Evolutionary conservation across 1,284 basidiomycete genomes (phyloP).

Genomic region (Coriolopsis trogii): DNA sequence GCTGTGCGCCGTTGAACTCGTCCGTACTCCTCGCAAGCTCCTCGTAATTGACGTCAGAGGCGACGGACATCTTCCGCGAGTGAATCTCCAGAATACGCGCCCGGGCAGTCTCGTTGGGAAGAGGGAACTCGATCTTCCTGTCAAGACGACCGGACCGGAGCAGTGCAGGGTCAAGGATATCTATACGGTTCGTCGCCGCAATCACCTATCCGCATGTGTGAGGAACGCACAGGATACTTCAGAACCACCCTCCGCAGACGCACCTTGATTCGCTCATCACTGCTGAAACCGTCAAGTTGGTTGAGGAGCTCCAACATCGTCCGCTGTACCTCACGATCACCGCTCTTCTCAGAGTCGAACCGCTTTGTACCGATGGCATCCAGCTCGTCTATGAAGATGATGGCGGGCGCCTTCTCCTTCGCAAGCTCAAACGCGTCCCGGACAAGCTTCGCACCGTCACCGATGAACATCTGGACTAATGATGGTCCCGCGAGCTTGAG

Average conservation of each 20-base stretch:
- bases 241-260: slow-evolving; percentile 23
- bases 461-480: slow-evolving; percentile 85
- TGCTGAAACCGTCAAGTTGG: slow-evolving; percentile 79
- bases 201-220: slow-evolving; percentile 72
- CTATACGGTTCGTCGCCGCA: slow-evolving; percentile 98
- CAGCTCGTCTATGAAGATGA: slow-evolving; percentile 84
- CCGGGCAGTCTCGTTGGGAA: slow-evolving; percentile 76
- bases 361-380: slow-evolving; percentile 84
- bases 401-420: slow-evolving; percentile 78
- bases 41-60: slow-evolving; percentile 75
- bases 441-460: slow-evolving; percentile 81
- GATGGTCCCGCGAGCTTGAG: slow-evolving; percentile 81
- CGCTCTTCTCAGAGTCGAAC: slow-evolving; percentile 80
- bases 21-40: slow-evolving; percentile 77
- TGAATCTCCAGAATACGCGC: slow-evolving; percentile 80
- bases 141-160: slow-evolving; percentile 78
- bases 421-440: slow-evolving; percentile 79
- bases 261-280: slow-evolving; percentile 96
- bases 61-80: slow-evolving; percentile 91
- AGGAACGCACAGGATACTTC: neutral
- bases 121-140: slow-evolving; percentile 82
- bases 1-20: slow-evolving; percentile 76
- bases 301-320: slow-evolving; percentile 83
- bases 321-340: slow-evolving; percentile 79
- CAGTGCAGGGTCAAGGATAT: slow-evolving; percentile 88